Conservation (phyloP, 371 early-diverging fungal species). For the Mucor ambiguus region DNA sequence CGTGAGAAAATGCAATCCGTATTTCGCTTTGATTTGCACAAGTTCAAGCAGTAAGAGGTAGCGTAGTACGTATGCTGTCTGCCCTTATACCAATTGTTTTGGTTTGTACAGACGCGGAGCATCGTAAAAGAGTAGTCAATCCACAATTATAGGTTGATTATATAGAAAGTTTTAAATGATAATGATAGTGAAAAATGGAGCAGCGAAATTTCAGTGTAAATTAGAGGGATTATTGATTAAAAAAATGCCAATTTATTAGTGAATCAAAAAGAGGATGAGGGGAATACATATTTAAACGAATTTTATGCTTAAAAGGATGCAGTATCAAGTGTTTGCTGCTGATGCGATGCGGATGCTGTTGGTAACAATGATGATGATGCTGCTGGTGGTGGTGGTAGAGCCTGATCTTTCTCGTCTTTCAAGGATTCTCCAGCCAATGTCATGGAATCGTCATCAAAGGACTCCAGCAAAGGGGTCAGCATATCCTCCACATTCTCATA, state of each 20-base stretch:
- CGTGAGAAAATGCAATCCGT: too few relatives aligned
- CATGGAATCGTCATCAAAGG: slow-evolving; percentile 22
- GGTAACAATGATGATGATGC: neutral
- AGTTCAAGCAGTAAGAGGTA: too few relatives aligned
- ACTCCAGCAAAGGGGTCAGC: slow-evolving; percentile 38
- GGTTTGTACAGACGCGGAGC: too few relatives aligned
- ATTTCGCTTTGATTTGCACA: too few relatives aligned
- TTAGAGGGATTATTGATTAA: too few relatives aligned
- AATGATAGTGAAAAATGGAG: too few relatives aligned
- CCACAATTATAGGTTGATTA: too few relatives aligned
- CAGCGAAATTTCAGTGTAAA: too few relatives aligned
- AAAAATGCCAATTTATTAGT: neutral
- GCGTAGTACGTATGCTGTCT: too few relatives aligned
- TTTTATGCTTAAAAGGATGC: neutral
- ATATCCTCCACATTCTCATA: slow-evolving; percentile 53
- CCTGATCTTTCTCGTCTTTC: neutral
- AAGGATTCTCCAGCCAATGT: neutral
- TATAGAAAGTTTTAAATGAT: too few relatives aligned
- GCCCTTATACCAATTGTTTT: too few relatives aligned
- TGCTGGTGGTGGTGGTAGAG: neutral
- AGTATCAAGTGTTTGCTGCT: neutral
- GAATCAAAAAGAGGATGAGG: neutral
- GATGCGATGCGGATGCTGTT: neutral
- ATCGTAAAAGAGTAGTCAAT: too few relatives aligned
- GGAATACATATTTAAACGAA: neutral